Percentiles rank a stretch among this genome's conserved stretches.
Evolutionary conservation across 371 early-diverging fungal species (phyloP).

Genomic region (Neoconidiobolus thromboides): DNA sequence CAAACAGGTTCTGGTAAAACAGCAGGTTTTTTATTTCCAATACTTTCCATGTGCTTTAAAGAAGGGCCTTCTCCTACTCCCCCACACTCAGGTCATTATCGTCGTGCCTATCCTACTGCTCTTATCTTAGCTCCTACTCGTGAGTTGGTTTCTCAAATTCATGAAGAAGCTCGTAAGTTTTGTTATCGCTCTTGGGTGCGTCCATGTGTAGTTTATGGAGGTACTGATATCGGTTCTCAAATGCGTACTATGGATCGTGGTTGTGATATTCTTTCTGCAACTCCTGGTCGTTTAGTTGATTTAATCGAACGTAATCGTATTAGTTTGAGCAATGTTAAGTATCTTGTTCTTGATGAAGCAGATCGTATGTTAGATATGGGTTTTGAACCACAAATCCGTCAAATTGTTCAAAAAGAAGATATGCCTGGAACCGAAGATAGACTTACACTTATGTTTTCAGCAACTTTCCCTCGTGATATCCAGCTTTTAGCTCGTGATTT

Average conservation of each 20-base stretch:
- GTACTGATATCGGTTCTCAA: slow-evolving; percentile 85
- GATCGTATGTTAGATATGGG: slow-evolving; percentile 99
- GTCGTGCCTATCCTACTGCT: slow-evolving; percentile 36
- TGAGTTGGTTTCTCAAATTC: slow-evolving; percentile 94
- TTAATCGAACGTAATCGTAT: slow-evolving; percentile 80
- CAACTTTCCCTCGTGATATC: slow-evolving; percentile 93
- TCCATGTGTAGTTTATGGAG: slow-evolving; percentile 93
- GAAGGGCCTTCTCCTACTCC: slow-evolving; percentile 45
- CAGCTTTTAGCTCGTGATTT: slow-evolving; percentile 89
- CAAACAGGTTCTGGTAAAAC: slow-evolving; percentile 93
- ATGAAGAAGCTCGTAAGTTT: slow-evolving; percentile 62
- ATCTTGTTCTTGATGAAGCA: slow-evolving; percentile 97
- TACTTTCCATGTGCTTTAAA: slow-evolving; percentile 71
- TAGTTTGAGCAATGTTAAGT: slow-evolving; percentile 55
- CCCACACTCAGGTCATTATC: slow-evolving; percentile 20
- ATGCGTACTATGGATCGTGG: slow-evolving; percentile 76
- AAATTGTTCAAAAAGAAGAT: slow-evolving; percentile 77
- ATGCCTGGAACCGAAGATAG: slow-evolving; percentile 73
- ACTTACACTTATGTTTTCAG: slow-evolving; percentile 94
- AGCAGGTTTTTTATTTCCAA: slow-evolving; percentile 80
- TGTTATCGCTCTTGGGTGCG: slow-evolving; percentile 80
- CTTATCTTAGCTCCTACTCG: slow-evolving; percentile 95
- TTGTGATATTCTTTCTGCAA: slow-evolving; percentile 92
- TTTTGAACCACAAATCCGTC: slow-evolving; percentile 96
- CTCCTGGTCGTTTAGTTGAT: slow-evolving; percentile 95